Conservation (phyloP, 768 basidiomycete genomes). For the Lentinula guzmanii region DNA sequence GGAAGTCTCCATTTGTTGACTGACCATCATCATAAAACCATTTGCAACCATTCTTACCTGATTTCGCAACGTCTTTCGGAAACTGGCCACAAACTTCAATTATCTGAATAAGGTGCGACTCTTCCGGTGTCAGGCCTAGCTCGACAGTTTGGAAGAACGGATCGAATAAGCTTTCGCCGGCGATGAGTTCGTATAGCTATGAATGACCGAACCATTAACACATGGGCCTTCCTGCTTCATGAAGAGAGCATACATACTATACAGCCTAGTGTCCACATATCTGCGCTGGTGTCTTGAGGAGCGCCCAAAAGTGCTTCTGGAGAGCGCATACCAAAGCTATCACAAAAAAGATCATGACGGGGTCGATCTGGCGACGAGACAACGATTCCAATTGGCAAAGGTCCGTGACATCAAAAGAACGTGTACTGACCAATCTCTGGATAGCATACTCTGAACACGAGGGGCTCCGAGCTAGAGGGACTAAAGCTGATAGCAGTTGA, state of each 20-base stretch:
- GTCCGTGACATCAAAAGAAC: not conserved
- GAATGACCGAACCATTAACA: not conserved
- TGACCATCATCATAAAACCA: slow-evolving; percentile 21
- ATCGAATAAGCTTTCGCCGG: slow-evolving; percentile 18
- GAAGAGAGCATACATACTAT: slow-evolving; percentile 10
- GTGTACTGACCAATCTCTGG: not conserved
- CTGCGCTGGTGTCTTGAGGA: slow-evolving; percentile 8
- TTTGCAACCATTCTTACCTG: slow-evolving; percentile 10
- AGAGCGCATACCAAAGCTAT: slow-evolving; percentile 9
- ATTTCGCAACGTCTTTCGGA: slow-evolving; percentile 12
- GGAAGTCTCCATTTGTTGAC: not conserved
- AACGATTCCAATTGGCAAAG: slow-evolving; percentile 5
- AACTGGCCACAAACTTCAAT: slow-evolving; percentile 19
- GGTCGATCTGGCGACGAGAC: not conserved
- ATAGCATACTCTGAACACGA: not conserved
- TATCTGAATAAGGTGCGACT: slow-evolving; percentile 23
- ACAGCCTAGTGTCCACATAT: slow-evolving; percentile 21
- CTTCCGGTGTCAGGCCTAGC: slow-evolving; percentile 17
- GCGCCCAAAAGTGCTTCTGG: slow-evolving; percentile 18
- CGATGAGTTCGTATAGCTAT: slow-evolving; percentile 18
- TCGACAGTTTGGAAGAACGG: slow-evolving; percentile 19
- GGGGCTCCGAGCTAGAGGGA: no score
- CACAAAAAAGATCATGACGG: slow-evolving; percentile 1
- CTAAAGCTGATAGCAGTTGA: not conserved
- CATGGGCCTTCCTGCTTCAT: not conserved